Base-by-base conservation (phyloP, 1,284 basidiomycete genomes). In the Microbotryum violaceum region DNA sequence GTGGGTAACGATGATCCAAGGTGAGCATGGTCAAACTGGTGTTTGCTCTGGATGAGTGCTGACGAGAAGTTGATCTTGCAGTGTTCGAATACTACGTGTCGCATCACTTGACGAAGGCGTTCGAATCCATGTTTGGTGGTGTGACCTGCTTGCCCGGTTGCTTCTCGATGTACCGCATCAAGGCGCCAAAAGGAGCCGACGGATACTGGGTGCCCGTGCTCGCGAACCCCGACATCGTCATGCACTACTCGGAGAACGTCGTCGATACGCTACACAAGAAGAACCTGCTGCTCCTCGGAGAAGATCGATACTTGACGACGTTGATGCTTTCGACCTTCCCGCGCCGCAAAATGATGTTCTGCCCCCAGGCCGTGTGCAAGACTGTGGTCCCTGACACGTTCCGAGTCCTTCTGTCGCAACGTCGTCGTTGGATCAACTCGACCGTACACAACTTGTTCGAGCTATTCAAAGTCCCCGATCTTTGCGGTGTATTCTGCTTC, bases 51-150 rank as follows among this genome's bases (percentile, higher is more conserved):
- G 45, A 46, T 47, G 12, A 9, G 47, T 49, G 51, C 27, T 29
- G 6, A 29, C 65, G 37, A 14, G 12, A 42, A 12, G 12, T 33
- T 58, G 66, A 49, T 18, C 21, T 8, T 16, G 2, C 60, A 73
- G 76, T 78, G 88, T 97, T 97, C 76, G 94, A 97, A 77, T 98
- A 98, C 78, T 97, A 97, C 81, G 97, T 97, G 76, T 97, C 94
- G 18, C 94, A 98, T 75, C 96, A 98, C 77, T 83, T 92, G 81
- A 96, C 77, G 71, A 74, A 78, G 70, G 76, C 76, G 4, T 78
- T 76, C 69, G 77, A 78, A 67, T 72, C 76, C 4, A 68, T 76
- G 73, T 75, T 77, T 70, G 77, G 76, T 57, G 76, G 76, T 70
- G 77, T 78, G 29, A 78, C 77, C 27, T 78, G 77, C 67, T 67